These are phyloP conservation scores for Dissoconium aciculare DNA, from an alignment of 2,329 filamentous ascomycete genomes.

Conservation along the genomic window DNA sequence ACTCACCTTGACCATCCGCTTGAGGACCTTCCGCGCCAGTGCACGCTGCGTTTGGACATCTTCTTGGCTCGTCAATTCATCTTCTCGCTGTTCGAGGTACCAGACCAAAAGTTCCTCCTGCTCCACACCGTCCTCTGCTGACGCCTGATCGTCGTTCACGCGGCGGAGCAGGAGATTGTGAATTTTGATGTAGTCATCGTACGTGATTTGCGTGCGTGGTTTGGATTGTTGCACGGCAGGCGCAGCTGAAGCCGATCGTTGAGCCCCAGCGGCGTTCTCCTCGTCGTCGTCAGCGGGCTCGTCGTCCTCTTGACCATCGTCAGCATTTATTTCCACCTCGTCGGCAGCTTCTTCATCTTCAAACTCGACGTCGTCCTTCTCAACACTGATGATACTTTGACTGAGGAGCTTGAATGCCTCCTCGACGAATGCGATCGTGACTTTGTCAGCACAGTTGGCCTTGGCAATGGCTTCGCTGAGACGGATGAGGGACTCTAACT, in stretches of 20 bases:
- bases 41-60: constrained; percentile 61
- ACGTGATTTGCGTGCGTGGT: constrained; percentile 75
- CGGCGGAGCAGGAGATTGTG: constrained; percentile 71
- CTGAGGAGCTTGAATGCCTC: constrained; percentile 85
- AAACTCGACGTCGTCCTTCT: constrained; percentile 93
- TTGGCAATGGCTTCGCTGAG: constrained; percentile 96
- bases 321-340: constrained; percentile 33
- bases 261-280: constrained; percentile 20
- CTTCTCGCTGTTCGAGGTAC: constrained; percentile 87
- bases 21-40: constrained; percentile 71
- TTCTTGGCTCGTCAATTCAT: constrained; percentile 64
- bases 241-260: constrained; percentile 25
- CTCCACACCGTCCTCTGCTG: constrained; percentile 66
- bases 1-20: constrained; percentile 86
- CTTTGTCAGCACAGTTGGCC: constrained; percentile 86
- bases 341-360: constrained; percentile 51
- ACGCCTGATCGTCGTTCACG: constrained; percentile 67
- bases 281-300: constrained; percentile 36
- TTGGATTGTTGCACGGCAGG: constrained; percentile 28
- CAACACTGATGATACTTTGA: constrained; percentile 92
- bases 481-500: constrained; percentile 90
- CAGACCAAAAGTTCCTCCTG: constrained; percentile 68
- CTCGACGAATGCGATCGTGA: constrained; percentile 68
- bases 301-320: constrained; percentile 32
- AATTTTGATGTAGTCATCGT: constrained; percentile 87